Conservation (phyloP, 768 basidiomycete genomes). For the Pleurotus platypus region DNA sequence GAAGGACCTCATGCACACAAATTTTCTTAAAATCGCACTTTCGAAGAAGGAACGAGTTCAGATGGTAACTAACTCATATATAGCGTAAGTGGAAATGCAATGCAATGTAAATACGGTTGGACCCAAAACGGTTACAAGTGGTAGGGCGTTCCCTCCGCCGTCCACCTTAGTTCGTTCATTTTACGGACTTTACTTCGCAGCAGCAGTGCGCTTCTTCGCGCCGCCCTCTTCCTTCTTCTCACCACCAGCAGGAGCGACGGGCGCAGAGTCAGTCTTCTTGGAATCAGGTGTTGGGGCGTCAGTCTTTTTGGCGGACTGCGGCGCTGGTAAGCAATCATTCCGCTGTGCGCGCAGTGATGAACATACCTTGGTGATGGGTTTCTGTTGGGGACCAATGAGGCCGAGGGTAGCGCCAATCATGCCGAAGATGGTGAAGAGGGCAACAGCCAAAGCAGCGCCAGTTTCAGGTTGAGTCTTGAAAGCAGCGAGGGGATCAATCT, state of each 20-base stretch:
- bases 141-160: conserved; percentile 1
- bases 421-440: conserved; percentile 76
- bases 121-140: not conserved
- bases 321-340: conserved; percentile 2
- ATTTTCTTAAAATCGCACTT: too few species aligned
- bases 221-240: conserved; percentile 67
- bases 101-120: conserved; percentile 6
- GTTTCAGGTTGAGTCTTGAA: conserved; percentile 89
- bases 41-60: too few species aligned
- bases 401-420: conserved; percentile 81
- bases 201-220: conserved; percentile 63
- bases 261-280: conserved; percentile 62
- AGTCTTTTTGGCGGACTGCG: conserved; percentile 72
- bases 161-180: not conserved
- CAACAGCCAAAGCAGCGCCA: conserved; percentile 71
- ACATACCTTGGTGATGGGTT: conserved; percentile 69
- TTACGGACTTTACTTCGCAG: conserved; percentile 22
- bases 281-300: conserved; percentile 62
- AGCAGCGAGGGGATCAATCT: conserved; percentile 73
- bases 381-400: conserved; percentile 68
- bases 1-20: too few species aligned
- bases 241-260: conserved; percentile 70
- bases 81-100: not conserved
- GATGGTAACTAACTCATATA: not conserved
- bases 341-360: conserved; percentile 4